Base-by-base conservation (phyloP, 2,329 filamentous ascomycete species). In the Colletotrichum sp. region DNA sequence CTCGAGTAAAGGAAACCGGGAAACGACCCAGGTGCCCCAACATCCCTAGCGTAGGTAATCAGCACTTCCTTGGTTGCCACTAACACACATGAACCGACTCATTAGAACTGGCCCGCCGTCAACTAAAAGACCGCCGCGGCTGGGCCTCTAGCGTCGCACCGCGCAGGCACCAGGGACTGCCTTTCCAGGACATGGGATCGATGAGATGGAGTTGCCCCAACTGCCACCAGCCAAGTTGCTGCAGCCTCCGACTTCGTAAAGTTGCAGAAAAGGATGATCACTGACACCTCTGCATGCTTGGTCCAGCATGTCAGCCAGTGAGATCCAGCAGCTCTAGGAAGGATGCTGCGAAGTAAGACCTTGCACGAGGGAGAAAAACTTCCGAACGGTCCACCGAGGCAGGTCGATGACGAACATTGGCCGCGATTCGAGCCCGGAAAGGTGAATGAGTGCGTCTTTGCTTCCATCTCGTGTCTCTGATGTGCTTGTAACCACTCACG, bases 101-200 rank as follows among this genome's bases (percentile, higher is more conserved):
- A 63, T 24, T 75, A 24, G 38, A 63, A 28, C 12, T 58, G 26
- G 38, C 70, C 26, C 30, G 69, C 69, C 63, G 21, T 73, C 63
- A 64, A 57, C 28, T 18, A 48, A 4, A 73, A 55, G 57, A 67
- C 52, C 32, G 55, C 21, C 55, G 21, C 34, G 34, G 67, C 48
- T 66, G 60, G 72, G 21, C 30, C 63, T 34, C 6, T 67, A 73
- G 63, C 58, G 64, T 73, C 30, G 38, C 52, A 43, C 34, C 21
- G 24, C 24, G n/a, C 43, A 68, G 43, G 63, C 64, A 52, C 34
- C 58, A 58, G 28, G 43, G 64, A 55, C 36, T 69, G 43, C 71
- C 43, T 68, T 65, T 69, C 71, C 26, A 52, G 71, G 64, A 48
- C 28, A 76, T 63, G 38, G 73, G 70, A 12, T 63, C 48, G 67